A percentile compares a stretch with the other conserved stretches of the same genome.
phyloP scores from a whole-genome alignment of 768 basidiomycete genomes.

The Lactarius hatsudake region DNA sequence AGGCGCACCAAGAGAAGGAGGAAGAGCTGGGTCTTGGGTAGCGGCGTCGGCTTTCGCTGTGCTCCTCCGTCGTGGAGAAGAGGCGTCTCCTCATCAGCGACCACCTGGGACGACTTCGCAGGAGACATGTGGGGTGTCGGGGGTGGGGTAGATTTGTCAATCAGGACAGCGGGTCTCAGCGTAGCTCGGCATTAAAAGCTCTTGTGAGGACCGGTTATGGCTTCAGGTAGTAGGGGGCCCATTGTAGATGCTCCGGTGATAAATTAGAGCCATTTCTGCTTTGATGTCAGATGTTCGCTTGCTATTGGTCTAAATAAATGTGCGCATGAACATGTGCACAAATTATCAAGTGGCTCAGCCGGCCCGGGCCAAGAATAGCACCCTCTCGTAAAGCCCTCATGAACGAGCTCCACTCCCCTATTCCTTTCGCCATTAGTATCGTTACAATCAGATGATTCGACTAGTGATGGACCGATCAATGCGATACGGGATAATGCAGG shows the following conservation, averaged over 20 bases:
- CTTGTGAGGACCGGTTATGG: neutral
- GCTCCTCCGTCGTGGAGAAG: neutral
- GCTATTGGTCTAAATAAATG: neutral
- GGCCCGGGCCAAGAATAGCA: too few species aligned
- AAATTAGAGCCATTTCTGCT: neutral
- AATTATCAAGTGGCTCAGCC: too few species aligned
- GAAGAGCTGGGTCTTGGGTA: slow-evolving; percentile 14
- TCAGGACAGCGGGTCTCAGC: neutral
- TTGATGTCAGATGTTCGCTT: neutral
- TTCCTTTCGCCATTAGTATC: neutral
- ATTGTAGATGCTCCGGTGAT: neutral
- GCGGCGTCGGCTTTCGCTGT: slow-evolving; percentile 12
- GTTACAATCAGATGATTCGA: too few species aligned
- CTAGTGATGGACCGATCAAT: neutral
- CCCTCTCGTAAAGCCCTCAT: neutral
- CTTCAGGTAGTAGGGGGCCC: neutral
- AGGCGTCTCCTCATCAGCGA: slow-evolving; percentile 14
- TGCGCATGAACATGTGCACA: neutral
- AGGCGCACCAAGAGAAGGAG: slow-evolving; percentile 15
- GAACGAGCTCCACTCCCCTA: neutral
- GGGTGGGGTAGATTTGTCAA: neutral
- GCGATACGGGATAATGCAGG: neutral
- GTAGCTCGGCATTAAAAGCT: neutral
- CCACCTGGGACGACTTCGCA: neutral
- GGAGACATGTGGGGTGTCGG: slow-evolving; percentile 1